Evolutionary conservation across 306 rosid species (phyloP).

Genomic region (Rosa chinensis): DNA sequence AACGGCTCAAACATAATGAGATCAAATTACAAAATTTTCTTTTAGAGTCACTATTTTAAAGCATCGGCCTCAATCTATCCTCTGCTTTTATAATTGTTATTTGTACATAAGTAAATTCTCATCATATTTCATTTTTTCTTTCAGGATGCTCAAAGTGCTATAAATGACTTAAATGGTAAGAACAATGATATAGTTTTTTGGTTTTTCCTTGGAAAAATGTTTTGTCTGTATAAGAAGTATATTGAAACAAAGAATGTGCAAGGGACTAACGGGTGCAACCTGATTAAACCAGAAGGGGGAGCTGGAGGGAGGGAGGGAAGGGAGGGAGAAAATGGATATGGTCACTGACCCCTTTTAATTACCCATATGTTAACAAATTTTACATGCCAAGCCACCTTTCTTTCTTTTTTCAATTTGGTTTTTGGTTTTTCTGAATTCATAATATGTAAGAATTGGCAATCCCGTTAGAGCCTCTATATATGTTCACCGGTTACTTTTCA

Average conservation of each 20-base stretch:
- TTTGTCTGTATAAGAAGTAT: not conserved
- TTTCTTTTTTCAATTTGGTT: not conserved
- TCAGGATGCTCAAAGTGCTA: conserved; percentile 97
- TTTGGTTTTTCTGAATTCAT: not conserved
- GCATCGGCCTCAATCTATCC: not conserved
- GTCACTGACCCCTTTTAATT: not conserved
- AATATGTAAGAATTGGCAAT: not conserved
- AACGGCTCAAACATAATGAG: not conserved
- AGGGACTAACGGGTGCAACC: not conserved
- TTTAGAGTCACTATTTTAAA: not conserved
- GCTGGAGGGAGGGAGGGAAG: not conserved
- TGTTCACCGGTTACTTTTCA: not conserved
- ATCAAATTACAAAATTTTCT: not conserved
- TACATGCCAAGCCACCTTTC: not conserved
- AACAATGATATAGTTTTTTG: not conserved
- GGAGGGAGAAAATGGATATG: not conserved
- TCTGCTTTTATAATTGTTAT: not conserved
- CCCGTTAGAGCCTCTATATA: not conserved
- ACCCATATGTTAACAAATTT: not conserved
- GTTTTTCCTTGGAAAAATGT: not conserved
- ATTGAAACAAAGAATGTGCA: not conserved
- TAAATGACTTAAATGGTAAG: conserved; percentile 97
- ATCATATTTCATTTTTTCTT: conserved; percentile 17
- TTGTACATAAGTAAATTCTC: not conserved
- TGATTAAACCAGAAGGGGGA: not conserved